phyloP scores from a whole-genome alignment of 371 early-diverging fungal genomes.

The Rhizopus delemar region DNA sequence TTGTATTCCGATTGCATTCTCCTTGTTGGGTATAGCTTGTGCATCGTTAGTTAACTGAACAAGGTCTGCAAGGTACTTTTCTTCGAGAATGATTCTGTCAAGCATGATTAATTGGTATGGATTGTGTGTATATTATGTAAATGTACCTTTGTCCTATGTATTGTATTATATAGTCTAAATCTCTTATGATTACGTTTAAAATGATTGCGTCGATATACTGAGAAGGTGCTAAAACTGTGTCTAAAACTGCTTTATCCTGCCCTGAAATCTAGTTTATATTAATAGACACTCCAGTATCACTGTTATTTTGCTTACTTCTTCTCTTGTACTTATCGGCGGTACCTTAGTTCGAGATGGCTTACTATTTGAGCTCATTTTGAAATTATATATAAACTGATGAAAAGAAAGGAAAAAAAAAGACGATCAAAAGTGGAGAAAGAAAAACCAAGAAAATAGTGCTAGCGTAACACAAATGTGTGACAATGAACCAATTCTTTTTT shows the following conservation, averaged over 20 bases:
- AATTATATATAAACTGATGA: background rate
- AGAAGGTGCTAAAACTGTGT: conserved; percentile 23
- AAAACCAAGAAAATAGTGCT: background rate
- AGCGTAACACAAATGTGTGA: conserved; percentile 1
- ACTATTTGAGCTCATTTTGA: background rate
- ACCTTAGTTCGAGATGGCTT: background rate
- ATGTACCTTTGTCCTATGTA: conserved; percentile 31
- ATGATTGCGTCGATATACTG: conserved; percentile 21
- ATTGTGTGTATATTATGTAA: background rate
- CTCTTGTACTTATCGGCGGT: conserved; percentile 1
- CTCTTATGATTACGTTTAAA: conserved; percentile 15
- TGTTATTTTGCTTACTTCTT: background rate
- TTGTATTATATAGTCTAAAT: conserved; percentile 24
- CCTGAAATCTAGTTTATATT: conserved; percentile 8
- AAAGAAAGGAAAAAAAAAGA: background rate
- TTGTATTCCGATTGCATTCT: conserved; percentile 13
- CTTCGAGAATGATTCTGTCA: conserved; percentile 21
- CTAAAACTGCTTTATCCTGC: conserved; percentile 18
- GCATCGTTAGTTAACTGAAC: conserved; percentile 9
- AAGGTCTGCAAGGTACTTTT: conserved; percentile 16
- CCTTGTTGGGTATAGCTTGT: conserved; percentile 5
- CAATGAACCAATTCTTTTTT: background rate
- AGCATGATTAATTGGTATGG: background rate
- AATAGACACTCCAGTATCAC: background rate
- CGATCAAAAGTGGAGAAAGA: background rate